Evolutionary conservation across 495 filamentous ascomycete species (phyloP), one percentile per base, ranked within the genome.

Genomic region (Thozetella sp.): DNA sequence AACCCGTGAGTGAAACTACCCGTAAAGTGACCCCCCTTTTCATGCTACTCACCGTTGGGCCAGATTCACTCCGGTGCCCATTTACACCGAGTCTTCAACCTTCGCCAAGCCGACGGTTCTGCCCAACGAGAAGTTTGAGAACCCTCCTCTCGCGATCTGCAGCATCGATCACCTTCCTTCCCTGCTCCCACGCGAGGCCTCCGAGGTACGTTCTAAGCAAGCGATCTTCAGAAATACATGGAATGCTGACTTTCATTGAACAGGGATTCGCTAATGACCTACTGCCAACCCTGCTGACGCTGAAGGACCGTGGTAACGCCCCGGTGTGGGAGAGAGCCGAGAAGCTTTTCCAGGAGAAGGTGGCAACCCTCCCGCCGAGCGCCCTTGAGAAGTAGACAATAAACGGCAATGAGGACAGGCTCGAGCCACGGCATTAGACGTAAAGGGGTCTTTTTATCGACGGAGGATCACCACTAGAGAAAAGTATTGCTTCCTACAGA

Each of bases 101-200:
- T 97, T 96, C 72, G 83, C 83, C 66, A 84, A 89, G 63, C 92
- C 92, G n/a, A 95, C 91, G 1, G 88, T 95, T 1, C 43, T 20
- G 10, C 84, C 89, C 11, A 90, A 93, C 19, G 75, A 83, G 45
- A 72, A 81, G 22, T 72, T 86, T 34, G 65, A 78, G 40, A 76
- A 76, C 34, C 86, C 87, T n/a, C 81, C 81, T 11, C 76, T 92
- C 53, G 87, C 83, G 34, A 90, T 94, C 54, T 93, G 96, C 71
- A 88, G 86, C 54, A 97, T 98, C 65, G 93, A 97, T 69, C 94
- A 97, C 69, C 84, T 98, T 10, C 94, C 94, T 3, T 90, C 87
- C 25, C 84, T 97, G 37, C 82, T 98, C 19, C 91, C 94, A 11
- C 80, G 93, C 48, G 94, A 98, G 74, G 87, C 91, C 37, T 91